Conservation (phyloP, 164 flowering plant species). For the Vitis amurensis region DNA sequence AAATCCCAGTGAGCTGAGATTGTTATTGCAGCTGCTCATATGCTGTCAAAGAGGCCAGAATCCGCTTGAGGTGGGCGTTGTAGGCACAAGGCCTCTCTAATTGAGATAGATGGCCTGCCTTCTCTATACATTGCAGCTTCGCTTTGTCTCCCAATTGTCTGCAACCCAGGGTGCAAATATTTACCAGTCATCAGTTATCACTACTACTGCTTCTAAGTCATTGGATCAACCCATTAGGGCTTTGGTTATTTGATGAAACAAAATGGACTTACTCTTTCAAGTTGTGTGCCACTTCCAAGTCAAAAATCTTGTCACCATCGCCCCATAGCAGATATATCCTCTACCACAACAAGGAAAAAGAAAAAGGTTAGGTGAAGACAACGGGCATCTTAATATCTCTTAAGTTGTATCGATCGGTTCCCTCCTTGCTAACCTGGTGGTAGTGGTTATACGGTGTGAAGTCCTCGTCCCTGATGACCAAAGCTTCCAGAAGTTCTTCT, state of each 20-base stretch:
- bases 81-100: conserved; percentile 29
- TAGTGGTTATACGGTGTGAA: not conserved
- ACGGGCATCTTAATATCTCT: too few species aligned
- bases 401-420: too few species aligned
- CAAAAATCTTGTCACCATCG: conserved; percentile 17
- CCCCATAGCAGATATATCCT: conserved; percentile 18
- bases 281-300: conserved; percentile 6
- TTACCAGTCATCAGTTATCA: not conserved
- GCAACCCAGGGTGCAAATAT: too few species aligned
- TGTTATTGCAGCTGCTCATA: not conserved
- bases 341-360: too few species aligned
- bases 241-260: not conserved
- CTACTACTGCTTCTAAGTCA: too few species aligned
- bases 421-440: conserved; percentile 7
- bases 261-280: conserved; percentile 16
- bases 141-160: conserved; percentile 30
- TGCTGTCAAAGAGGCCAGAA: conserved; percentile 19
- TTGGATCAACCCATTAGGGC: too few species aligned
- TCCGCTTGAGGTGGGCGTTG: conserved; percentile 25
- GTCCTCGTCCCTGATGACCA: conserved; percentile 20
- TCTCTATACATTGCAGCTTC: conserved; percentile 14
- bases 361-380: too few species aligned
- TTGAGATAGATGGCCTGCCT: conserved; percentile 36
- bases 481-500: conserved; percentile 28
- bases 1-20: not conserved